These are phyloP conservation scores for Agaricales sp. DNA, from an alignment of 1,284 basidiomycete genomes.

Conservation along the genomic window DNA sequence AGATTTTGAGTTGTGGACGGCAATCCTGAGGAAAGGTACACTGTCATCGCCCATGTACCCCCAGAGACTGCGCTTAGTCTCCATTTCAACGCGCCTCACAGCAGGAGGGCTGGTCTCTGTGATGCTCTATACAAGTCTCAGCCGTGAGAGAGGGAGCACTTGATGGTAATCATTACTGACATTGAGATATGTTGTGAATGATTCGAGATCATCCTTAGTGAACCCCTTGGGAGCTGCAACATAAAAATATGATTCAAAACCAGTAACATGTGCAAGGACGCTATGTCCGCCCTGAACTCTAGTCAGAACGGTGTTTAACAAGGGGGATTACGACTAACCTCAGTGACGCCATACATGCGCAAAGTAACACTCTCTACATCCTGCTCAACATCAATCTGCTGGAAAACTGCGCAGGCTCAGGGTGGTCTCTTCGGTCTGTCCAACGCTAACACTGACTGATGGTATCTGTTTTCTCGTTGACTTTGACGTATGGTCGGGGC, in stretches of 20 bases:
- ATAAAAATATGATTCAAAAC: constrained; percentile 89
- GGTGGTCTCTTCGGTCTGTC: neutral
- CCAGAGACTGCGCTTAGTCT: constrained; percentile 72
- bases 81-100: constrained; percentile 51
- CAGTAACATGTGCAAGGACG: constrained; percentile 71
- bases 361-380: constrained; percentile 45
- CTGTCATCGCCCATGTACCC: constrained; percentile 78
- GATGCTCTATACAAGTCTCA: constrained; percentile 17
- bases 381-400: constrained; percentile 90
- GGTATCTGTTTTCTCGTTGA: constrained; percentile 46
- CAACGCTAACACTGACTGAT: constrained; percentile 32
- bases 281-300: constrained; percentile 69
- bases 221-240: constrained; percentile 81
- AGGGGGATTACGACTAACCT: constrained; percentile 31
- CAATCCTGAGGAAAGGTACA: constrained; percentile 78
- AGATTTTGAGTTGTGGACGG: constrained; percentile 57
- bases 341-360: constrained; percentile 83
- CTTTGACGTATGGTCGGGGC: constrained; percentile 47
- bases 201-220: constrained; percentile 48
- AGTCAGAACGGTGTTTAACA: constrained; percentile 7
- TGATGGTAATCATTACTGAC: constrained; percentile 33
- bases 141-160: neutral
- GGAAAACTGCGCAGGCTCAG: constrained; percentile 51
- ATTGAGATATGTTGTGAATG: constrained; percentile 69
- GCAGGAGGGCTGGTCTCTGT: constrained; percentile 17